Evolutionary conservation across 176 grass and related monocot species (phyloP).

Genomic region (Rhynchospora breviuscula): DNA sequence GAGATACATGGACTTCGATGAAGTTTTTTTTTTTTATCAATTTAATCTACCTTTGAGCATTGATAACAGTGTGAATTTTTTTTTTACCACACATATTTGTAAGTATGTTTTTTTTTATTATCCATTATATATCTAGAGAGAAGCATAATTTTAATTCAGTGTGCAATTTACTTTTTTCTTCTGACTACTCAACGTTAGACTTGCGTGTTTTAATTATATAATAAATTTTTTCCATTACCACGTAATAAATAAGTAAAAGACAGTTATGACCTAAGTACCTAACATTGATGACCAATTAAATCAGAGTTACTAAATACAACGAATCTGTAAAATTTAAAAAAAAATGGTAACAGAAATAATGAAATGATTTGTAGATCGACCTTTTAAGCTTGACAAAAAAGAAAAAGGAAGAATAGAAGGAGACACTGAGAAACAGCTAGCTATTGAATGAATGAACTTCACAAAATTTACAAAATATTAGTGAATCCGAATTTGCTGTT

Average conservation of each 20-base stretch:
- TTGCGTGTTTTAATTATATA: too few relatives aligned
- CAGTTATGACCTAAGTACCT: not conserved
- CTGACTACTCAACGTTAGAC: too few relatives aligned
- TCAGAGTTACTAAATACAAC: not conserved
- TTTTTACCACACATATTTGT: too few relatives aligned
- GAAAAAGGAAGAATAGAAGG: not conserved
- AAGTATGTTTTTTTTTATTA: too few relatives aligned
- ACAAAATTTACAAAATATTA: not conserved
- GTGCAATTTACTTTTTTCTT: too few relatives aligned
- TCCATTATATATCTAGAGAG: too few relatives aligned
- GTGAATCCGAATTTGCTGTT: too few relatives aligned
- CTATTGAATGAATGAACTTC: not conserved
- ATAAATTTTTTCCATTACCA: too few relatives aligned
- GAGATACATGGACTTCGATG: not conserved
- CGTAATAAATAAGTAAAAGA: too few relatives aligned
- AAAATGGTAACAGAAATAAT: not conserved
- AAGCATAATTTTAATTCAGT: too few relatives aligned
- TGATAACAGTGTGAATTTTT: too few relatives aligned
- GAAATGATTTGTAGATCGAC: not conserved
- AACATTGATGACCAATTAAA: not conserved
- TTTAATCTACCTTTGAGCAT: not conserved
- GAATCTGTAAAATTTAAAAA: not conserved
- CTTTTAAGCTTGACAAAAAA: not conserved
- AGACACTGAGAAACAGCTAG: not conserved
- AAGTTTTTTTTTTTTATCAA: not conserved